Evolutionary conservation across 495 filamentous ascomycete species (phyloP).

Genomic region (Massariosphaeria phaeospora): DNA sequence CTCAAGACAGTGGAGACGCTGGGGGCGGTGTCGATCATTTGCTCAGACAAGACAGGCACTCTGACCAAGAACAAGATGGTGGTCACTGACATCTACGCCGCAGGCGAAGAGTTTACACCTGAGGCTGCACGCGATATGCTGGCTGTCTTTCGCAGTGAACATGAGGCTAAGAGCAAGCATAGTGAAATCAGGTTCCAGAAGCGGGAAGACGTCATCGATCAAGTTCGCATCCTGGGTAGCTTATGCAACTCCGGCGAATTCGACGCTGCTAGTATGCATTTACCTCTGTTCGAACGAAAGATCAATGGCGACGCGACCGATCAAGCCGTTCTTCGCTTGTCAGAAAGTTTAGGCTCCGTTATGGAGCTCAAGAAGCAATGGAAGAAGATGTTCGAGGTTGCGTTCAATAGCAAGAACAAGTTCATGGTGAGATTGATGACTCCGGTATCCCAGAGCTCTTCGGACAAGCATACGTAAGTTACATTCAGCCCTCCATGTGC

Average conservation of each 20-base stretch:
- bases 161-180: neutral
- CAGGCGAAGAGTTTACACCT: constrained; percentile 24
- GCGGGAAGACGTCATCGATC: constrained; percentile 14
- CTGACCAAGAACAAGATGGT: constrained; percentile 76
- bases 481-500: neutral
- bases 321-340: constrained; percentile 62
- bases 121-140: constrained; percentile 18
- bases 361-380: constrained; percentile 48
- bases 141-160: constrained; percentile 5
- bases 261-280: constrained; percentile 52
- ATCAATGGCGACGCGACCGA: constrained; percentile 72
- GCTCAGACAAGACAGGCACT: constrained; percentile 67
- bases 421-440: constrained; percentile 51
- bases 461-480: constrained; percentile 6
- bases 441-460: constrained; percentile 34
- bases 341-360: constrained; percentile 53
- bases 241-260: constrained; percentile 70
- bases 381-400: constrained; percentile 58
- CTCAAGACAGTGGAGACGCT: constrained; percentile 66
- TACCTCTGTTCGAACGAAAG: constrained; percentile 51
- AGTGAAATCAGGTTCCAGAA: no score
- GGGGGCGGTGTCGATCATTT: constrained; percentile 61
- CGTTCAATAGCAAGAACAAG: constrained; percentile 77
- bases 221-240: constrained; percentile 42
- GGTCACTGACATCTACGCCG: constrained; percentile 24